Base-by-base conservation (phyloP, 1,284 basidiomycete genomes). In the Hymenochaete sp. region DNA sequence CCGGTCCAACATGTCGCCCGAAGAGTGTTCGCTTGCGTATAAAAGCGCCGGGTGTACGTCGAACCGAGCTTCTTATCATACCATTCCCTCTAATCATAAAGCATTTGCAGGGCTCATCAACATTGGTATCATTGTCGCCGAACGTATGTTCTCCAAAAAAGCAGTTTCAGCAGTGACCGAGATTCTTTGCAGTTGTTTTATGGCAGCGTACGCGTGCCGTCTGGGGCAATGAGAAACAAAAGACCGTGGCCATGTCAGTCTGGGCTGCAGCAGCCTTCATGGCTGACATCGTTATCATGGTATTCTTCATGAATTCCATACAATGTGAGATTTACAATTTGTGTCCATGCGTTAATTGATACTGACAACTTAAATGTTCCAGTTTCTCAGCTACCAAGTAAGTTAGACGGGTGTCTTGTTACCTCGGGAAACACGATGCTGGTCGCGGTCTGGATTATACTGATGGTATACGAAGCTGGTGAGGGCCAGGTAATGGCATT, bases 391-490 rank as follows among this genome's bases (percentile, higher is more conserved):
- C n/a, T 16, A 16, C 25, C 24, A 3, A 13, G 8, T 3, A 29
- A 19, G 25, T 19, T 38, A n/a, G 9, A 18, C 16, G 42, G 31
- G 3, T 45, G 43, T 22, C 43, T 45, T 8, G n/a, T 38, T 14
- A 19, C 35, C n/a, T 36, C 24, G 31, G 35, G 33, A 10, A 38
- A 38, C 33, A 28, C 33, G n/a, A 29, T 28, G 4, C 21, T 45
- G 19, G 29, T 11, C 19, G 21, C 8, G 16, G 36, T 27, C 33
- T 45, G 43, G 43, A 38, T 45, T 28, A 9, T 45, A 26, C 29
- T 45, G 35, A 45, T 45, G 43, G 26, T 45, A 5, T 45, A 45
- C 14, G 43, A 45, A 26, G 33, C 43, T 6, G 36, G 43, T 45
- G 8, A 18, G 22, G 22, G 25, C 33, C 26, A 11, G 11, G 21